Base-by-base conservation (phyloP, 345 rosid species). In the Iberis pinnata region DNA sequence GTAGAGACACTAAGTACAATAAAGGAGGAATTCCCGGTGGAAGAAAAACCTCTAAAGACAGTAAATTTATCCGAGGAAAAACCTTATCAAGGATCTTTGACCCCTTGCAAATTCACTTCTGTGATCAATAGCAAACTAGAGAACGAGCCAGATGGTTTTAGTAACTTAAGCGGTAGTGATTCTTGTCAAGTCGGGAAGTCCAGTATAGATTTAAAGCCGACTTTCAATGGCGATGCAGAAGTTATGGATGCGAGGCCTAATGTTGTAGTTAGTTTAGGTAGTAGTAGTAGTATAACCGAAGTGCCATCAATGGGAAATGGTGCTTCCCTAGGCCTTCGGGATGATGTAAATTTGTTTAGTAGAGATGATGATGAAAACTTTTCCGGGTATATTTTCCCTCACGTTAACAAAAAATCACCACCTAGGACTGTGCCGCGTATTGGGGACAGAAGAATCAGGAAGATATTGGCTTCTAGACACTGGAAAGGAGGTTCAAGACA, bases 351-450 rank as follows among this genome's bases (percentile, higher is more conserved):
- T 77, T 48, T 83, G 77, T 84, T 80, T 78, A 73, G 78, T 85
- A 83, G 81, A 83, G 98, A 88, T 88, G 93, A 88, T 83, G 97
- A 88, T 41, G 97, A 92, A 80, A 92, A 88, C 72, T 78, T 84
- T 61, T 84, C 82, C 18, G 86, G 88, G 80, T 82, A 83, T 67
- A 77, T 83, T 57, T 75, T 63, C 77, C 88, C 79, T 55, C 71
- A 69, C 56, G 68, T 72, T 66, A 63, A 57, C 16, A 84, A 70
- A 60, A 75, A 70, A 5, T 68, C 78, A 49, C 79, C 78, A 49
- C 79, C 63, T 64, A 81, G 82, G 80, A 64, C 77, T 42, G 74
- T 74, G 11, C 79, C 89, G 3, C 83, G 80, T 35, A 78, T 78
- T 65, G 98, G 98, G 33, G 97, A 83, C 71, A 71, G 90, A 62